A percentile compares a stretch with the other conserved stretches of the same genome.
Conservation (phyloP, 495 filamentous ascomycete genomes). For the Aspergillus asperescens region DNA sequence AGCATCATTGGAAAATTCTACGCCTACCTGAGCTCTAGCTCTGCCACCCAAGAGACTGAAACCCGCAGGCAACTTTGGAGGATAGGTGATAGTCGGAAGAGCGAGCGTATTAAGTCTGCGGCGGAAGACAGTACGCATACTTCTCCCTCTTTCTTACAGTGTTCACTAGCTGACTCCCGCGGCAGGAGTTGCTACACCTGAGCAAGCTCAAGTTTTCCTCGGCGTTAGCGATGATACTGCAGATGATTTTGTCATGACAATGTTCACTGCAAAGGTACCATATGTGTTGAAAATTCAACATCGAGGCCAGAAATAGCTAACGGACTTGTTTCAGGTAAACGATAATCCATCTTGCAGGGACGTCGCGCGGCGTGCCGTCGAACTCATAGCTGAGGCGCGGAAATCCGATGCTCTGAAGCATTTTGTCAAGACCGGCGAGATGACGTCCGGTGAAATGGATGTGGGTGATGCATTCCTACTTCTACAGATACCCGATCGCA, state of each 20-base stretch:
- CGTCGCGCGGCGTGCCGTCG: constrained; percentile 49
- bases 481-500: constrained; percentile 51
- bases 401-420: constrained; percentile 50
- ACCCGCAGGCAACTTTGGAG: constrained; percentile 49
- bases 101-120: constrained; percentile 48
- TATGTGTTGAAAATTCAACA: neutral
- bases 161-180: constrained; percentile 10
- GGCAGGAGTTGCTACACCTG: constrained; percentile 52
- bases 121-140: constrained; percentile 48
- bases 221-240: constrained; percentile 44
- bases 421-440: constrained; percentile 52
- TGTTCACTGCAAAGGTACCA: constrained; percentile 53
- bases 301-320: constrained; percentile 1
- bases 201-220: constrained; percentile 57
- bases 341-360: constrained; percentile 47
- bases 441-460: constrained; percentile 51
- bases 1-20: constrained; percentile 54
- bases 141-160: neutral
- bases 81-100: constrained; percentile 50
- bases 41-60: constrained; percentile 44
- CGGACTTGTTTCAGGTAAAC: constrained; percentile 27
- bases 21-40: constrained; percentile 41
- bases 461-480: constrained; percentile 52
- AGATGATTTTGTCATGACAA: constrained; percentile 57
- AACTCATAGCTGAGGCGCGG: constrained; percentile 51